Percentiles rank a stretch among this genome's conserved stretches.
Conservation (phyloP, 2,329 filamentous ascomycete genomes). For the Epichloe scottii region DNA sequence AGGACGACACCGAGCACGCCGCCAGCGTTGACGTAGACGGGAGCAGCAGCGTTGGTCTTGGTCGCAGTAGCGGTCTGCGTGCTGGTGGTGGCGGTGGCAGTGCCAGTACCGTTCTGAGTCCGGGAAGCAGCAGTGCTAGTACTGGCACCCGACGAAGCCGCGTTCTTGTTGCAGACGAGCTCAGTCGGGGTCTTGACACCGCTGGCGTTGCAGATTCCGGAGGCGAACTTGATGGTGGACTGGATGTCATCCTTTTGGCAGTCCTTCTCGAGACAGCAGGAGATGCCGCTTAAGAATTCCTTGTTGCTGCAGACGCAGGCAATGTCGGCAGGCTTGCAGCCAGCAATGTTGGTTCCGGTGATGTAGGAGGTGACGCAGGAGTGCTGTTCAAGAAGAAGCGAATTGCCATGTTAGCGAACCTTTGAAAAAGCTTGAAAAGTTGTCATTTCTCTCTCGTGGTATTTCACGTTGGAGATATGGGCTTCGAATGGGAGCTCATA, state of each 20-base stretch:
- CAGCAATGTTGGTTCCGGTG: conserved; percentile 21
- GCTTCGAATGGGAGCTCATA: background rate
- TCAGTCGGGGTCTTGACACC: conserved; percentile 23
- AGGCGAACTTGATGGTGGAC: conserved; percentile 24
- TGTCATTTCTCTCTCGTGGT: no score
- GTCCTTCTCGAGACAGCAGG: conserved; percentile 26
- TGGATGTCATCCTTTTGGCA: conserved; percentile 22
- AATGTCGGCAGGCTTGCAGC: conserved; percentile 26
- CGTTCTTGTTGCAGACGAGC: conserved; percentile 21
- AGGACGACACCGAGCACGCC: conserved; percentile 1
- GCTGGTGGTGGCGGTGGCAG: background rate
- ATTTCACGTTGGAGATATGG: background rate
- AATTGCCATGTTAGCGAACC: background rate
- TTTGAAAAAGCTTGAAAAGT: background rate
- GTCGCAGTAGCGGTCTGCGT: conserved; percentile 1
- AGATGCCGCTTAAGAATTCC: conserved; percentile 26
- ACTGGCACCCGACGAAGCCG: conserved; percentile 6
- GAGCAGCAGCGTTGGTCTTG: conserved; percentile 3
- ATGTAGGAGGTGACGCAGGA: conserved; percentile 22
- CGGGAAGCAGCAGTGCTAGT: background rate
- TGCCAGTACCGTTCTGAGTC: background rate
- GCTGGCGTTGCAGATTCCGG: conserved; percentile 24
- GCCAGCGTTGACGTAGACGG: conserved; percentile 1
- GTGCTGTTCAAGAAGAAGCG: conserved; percentile 12
- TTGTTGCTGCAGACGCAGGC: conserved; percentile 29